Percentiles rank a stretch among this genome's conserved stretches.
phyloP scores from a whole-genome alignment of 257 asterid species.

The Mentha longifolia region DNA sequence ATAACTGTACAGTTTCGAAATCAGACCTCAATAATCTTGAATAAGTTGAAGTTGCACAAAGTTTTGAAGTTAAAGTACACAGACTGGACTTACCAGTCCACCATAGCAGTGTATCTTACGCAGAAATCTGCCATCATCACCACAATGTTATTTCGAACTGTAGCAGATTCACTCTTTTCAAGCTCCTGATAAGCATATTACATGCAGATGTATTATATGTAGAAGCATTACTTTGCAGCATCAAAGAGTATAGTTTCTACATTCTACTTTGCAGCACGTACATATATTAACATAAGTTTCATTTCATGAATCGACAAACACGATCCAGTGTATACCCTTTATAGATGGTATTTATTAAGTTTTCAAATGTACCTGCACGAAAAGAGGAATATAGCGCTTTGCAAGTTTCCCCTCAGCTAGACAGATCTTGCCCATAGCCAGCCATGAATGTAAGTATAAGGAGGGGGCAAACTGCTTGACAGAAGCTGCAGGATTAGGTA shows the following conservation, averaged over 20 bases:
- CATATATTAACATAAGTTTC: background rate
- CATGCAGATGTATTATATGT: background rate
- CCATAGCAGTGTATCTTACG: constrained; percentile 90
- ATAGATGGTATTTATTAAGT: too few species aligned
- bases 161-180: constrained; percentile 82
- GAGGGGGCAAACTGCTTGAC: constrained; percentile 68
- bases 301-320: constrained; percentile 15
- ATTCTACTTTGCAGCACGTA: background rate
- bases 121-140: constrained; percentile 95
- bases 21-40: constrained; percentile 23
- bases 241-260: background rate
- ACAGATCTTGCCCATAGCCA: constrained; percentile 94
- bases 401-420: constrained; percentile 91
- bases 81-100: constrained; percentile 73
- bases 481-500: constrained; percentile 48
- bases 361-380: constrained; percentile 74
- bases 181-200: constrained; percentile 63
- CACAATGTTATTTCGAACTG: constrained; percentile 83
- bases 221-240: background rate
- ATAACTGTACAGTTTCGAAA: constrained; percentile 51
- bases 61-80: constrained; percentile 6
- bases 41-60: constrained; percentile 8
- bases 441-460: constrained; percentile 82
- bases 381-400: constrained; percentile 89
- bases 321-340: background rate